Conservation (phyloP, 176 grass and related monocot species). For the Oryza glumipatula region DNA sequence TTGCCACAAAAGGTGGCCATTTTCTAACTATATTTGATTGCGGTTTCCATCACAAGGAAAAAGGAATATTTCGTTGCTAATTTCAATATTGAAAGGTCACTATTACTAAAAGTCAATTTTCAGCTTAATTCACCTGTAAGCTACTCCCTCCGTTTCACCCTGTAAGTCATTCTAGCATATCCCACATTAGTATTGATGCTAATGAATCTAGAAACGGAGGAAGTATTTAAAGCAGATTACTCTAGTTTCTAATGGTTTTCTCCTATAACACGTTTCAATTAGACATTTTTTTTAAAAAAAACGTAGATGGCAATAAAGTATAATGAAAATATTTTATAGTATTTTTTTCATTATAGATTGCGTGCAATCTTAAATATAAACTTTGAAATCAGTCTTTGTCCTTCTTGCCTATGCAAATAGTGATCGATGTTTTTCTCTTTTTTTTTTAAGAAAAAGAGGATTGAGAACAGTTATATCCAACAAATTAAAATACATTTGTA, state of each 20-base stretch:
- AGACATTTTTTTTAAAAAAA: no score
- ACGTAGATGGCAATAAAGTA: background rate
- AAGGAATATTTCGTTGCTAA: background rate
- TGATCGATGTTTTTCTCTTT: background rate
- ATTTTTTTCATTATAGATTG: background rate
- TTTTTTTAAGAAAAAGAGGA: no score
- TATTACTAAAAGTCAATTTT: background rate
- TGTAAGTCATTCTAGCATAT: no score
- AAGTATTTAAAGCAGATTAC: background rate
- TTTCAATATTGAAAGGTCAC: background rate
- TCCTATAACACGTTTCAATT: no score
- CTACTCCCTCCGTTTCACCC: no score
- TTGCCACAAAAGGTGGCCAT: background rate
- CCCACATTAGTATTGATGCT: no score
- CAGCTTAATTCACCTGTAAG: background rate
- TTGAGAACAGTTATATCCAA: no score
- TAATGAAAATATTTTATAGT: no score
- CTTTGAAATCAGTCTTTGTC: background rate
- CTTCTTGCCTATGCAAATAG: background rate
- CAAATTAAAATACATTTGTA: background rate
- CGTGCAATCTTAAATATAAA: background rate
- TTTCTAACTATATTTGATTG: background rate
- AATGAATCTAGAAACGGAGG: no score
- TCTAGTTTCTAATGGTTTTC: background rate
- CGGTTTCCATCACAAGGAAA: background rate